Base-by-base conservation (phyloP, 2,329 filamentous ascomycete genomes). In the Cladosporium cucumerinum region DNA sequence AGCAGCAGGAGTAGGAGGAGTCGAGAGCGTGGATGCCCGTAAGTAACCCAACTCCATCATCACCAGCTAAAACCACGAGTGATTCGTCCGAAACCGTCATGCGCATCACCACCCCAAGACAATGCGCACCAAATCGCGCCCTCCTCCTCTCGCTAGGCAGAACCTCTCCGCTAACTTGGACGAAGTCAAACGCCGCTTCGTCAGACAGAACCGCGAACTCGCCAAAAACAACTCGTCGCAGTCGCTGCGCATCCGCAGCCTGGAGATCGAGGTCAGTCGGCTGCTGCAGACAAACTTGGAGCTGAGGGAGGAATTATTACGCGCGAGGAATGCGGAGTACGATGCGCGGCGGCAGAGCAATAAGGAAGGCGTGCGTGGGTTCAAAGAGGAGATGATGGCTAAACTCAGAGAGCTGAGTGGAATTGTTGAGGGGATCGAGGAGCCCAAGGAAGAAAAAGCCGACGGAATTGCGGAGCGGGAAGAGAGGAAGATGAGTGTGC, bases 201-300 rank as follows among this genome's bases (percentile, higher is more conserved):
- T 93, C 72, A 86, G 91, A 63, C 92, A 95, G 76, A 96, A 96
- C 75, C 86, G 90, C 78, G 91, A 95, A 73, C 89, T 95, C 68
- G 91, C 91, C 65, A 83, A 82, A 78, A 86, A 85, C 72, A 95
- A 96, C 78, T 92, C 91, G 26, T 84, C 85, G 59, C 90, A 93
- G 76, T 90, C 89, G 34, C 82, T 92, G 34, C 88, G 89, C 69
- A 93, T 95, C 71, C 87, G 91, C 66, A 86, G 83, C 68, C 84
- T 95, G 65, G 91, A 94, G 73, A 86, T 88, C 73, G 90, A 96
- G 76, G 88, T 86, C 67, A 87, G 89, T 48, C 86, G 87, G 57
- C 84, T 93, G 68, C 82, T 93, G 26, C 87, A 89, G n/a, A 90
- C 95, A 70, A 95, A 95, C 73, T 83, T 94, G 63, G 84, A 87